phyloP scores from a whole-genome alignment of 495 filamentous ascomycete genomes.

The Penicillium robsamsonii region DNA sequence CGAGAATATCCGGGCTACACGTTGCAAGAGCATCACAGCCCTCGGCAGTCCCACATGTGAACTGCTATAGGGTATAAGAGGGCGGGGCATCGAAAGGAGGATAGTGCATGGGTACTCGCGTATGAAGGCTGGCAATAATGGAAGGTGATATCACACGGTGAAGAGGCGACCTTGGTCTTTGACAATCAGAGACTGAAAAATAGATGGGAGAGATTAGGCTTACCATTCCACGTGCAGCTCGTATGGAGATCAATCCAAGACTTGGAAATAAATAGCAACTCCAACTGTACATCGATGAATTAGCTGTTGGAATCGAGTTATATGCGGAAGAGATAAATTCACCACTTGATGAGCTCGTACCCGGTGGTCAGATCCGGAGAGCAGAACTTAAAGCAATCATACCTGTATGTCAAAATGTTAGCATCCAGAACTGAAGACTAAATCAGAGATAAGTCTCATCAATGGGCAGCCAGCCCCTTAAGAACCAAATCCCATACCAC shows the following conservation, averaged over 20 bases:
- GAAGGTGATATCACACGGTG: neutral
- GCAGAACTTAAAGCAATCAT: neutral
- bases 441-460: neutral
- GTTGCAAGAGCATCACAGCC: too few species aligned
- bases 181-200: neutral
- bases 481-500: neutral
- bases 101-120: too few species aligned
- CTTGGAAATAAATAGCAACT: neutral
- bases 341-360: conserved; percentile 1
- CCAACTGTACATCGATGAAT: neutral
- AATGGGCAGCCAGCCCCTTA: neutral
- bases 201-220: neutral
- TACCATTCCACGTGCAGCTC: neutral
- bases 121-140: neutral
- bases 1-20: too few species aligned
- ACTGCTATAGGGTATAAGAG: too few species aligned
- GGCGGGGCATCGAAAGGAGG: too few species aligned
- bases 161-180: neutral
- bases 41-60: too few species aligned
- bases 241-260: neutral
- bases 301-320: neutral
- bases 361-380: neutral
- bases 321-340: neutral
- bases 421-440: neutral
- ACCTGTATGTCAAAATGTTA: neutral